Percentiles rank a stretch among this genome's conserved stretches.
Evolutionary conservation across 1,284 basidiomycete genomes (phyloP).

Genomic region (Phellopilus nigrolimitatus): DNA sequence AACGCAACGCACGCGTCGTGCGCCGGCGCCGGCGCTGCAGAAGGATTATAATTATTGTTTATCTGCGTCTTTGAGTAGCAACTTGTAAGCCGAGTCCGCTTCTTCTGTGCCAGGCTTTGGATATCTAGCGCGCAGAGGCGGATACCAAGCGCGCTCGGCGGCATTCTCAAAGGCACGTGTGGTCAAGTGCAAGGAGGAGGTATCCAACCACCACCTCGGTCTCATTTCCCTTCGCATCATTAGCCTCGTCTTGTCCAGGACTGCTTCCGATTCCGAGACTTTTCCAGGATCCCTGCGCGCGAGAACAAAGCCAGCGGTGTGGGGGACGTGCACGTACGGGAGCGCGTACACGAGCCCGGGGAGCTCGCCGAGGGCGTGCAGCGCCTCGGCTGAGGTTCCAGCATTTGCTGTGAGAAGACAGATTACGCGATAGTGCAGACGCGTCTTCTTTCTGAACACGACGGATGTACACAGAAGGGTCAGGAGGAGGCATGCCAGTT

Average conservation of each 20-base stretch:
- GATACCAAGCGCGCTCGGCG: constrained; percentile 53
- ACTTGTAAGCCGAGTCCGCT: constrained; percentile 26
- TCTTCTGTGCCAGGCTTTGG: constrained; percentile 27
- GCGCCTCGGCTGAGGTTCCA: constrained; percentile 55
- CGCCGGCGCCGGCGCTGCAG: constrained; percentile 46
- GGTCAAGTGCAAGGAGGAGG: constrained; percentile 53
- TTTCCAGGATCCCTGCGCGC: too few species aligned
- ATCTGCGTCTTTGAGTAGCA: constrained; percentile 42
- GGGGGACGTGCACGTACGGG: constrained; percentile 65
- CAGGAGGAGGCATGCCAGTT: neutral
- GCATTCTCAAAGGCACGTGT: constrained; percentile 52
- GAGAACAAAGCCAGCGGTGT: constrained; percentile 69
- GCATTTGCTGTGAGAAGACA: constrained; percentile 71
- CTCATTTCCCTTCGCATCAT: constrained; percentile 23
- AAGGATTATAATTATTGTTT: constrained; percentile 41
- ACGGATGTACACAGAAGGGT: constrained; percentile 30
- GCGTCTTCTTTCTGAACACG: constrained; percentile 54
- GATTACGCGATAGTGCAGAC: constrained; percentile 54
- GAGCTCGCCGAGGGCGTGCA: constrained; percentile 58
- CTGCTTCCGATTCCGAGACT: too few species aligned
- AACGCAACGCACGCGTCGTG: constrained; percentile 45
- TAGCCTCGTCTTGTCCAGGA: constrained; percentile 29
- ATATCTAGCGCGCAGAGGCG: constrained; percentile 48
- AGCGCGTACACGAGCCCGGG: constrained; percentile 66
- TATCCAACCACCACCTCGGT: constrained; percentile 55